phyloP scores from a whole-genome alignment of 2,329 filamentous ascomycete genomes.

The Colletotrichum cuscutae region DNA sequence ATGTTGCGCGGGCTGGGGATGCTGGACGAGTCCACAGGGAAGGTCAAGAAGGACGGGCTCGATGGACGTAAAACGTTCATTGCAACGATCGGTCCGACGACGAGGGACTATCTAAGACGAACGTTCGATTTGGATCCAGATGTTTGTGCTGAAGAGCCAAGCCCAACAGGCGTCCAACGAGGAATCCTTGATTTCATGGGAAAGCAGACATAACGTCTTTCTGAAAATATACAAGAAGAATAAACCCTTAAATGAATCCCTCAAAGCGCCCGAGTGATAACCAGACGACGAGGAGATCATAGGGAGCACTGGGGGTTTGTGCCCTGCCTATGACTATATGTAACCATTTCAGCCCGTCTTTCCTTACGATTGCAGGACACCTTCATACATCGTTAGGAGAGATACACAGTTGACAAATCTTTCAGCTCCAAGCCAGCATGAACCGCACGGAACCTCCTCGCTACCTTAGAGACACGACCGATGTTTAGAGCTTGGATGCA shows the following conservation, averaged over 20 bases:
- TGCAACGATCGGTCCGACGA: slow-evolving; percentile 94
- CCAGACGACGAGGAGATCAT: too few species aligned
- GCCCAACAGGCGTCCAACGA: slow-evolving; percentile 79
- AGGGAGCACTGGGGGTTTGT: too few species aligned
- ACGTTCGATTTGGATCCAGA: slow-evolving; percentile 77
- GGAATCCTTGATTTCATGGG: slow-evolving; percentile 67
- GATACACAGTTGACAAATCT: too few species aligned
- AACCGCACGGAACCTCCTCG: too few species aligned
- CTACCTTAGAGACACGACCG: too few species aligned
- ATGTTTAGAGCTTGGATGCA: too few species aligned
- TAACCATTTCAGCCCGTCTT: too few species aligned
- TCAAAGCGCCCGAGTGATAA: not conserved
- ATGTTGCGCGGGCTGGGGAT: slow-evolving; percentile 66
- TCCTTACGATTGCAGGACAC: too few species aligned
- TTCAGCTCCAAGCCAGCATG: too few species aligned
- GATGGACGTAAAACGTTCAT: slow-evolving; percentile 66
- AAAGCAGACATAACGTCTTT: not conserved
- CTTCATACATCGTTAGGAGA: too few species aligned
- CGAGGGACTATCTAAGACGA: slow-evolving; percentile 75
- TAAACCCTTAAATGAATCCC: not conserved
- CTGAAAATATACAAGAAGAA: not conserved
- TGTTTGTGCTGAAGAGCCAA: slow-evolving; percentile 85
- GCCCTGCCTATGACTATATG: too few species aligned
- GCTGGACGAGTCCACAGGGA: slow-evolving; percentile 58
- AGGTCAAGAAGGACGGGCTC: slow-evolving; percentile 41